Percentiles rank a stretch among this genome's conserved stretches.
Conservation (phyloP, 2,329 filamentous ascomycete species). For the Clarireedia monteithiana region DNA sequence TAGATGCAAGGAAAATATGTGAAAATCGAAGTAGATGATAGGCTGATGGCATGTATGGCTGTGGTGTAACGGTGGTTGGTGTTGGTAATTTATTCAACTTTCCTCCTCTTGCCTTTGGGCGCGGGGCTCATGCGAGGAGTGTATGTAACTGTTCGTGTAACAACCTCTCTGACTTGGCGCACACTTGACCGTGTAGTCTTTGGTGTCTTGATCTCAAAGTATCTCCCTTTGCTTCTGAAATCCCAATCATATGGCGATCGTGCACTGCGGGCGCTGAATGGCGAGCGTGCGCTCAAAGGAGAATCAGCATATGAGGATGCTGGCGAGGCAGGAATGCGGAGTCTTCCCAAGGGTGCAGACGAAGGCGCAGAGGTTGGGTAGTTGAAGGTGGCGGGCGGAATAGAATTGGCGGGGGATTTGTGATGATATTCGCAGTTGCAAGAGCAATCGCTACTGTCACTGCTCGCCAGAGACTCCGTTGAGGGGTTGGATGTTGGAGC, state of each 20-base stretch:
- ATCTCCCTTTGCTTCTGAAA: slow-evolving; percentile 56
- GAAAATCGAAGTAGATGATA: not conserved
- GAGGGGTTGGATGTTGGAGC: slow-evolving; percentile 38
- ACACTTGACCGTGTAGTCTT: slow-evolving; percentile 53
- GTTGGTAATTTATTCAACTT: slow-evolving; percentile 42
- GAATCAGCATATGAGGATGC: slow-evolving; percentile 60
- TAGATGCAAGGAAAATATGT: not conserved
- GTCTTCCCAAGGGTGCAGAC: slow-evolving; percentile 47
- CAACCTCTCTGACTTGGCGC: slow-evolving; percentile 75
- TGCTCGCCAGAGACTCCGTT: slow-evolving; percentile 25
- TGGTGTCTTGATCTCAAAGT: slow-evolving; percentile 49
- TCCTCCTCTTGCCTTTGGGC: slow-evolving; percentile 87
- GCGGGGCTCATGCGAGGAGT: slow-evolving; percentile 81
- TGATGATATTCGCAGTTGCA: slow-evolving; percentile 47
- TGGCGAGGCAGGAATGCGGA: slow-evolving; percentile 73
- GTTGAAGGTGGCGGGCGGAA: slow-evolving; percentile 47
- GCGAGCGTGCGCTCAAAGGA: slow-evolving; percentile 50
- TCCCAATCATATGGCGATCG: slow-evolving; percentile 76
- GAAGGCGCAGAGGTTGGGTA: slow-evolving; percentile 52
- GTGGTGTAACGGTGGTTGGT: not conserved
- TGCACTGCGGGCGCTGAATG: slow-evolving; percentile 58
- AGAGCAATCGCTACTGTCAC: slow-evolving; percentile 46
- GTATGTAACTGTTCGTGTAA: slow-evolving; percentile 91
- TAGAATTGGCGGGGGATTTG: slow-evolving; percentile 49
- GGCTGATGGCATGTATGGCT: not conserved